These are phyloP conservation scores for Krasilnikovozyma curviuscula DNA, from an alignment of 768 basidiomycete species.

Conservation along the genomic window DNA sequence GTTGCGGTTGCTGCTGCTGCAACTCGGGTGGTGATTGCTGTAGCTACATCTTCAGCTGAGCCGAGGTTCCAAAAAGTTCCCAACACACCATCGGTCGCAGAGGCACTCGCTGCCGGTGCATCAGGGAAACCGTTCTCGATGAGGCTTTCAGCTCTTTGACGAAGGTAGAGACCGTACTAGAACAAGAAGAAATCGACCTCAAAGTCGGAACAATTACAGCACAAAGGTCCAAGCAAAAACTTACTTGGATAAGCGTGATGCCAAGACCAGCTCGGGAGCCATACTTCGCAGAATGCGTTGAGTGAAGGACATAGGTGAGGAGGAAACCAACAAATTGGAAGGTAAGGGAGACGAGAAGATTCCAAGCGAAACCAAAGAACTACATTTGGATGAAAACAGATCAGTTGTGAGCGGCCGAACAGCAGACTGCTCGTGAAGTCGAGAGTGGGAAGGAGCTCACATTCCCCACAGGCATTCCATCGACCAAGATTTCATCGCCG, in stretches of 20 bases:
- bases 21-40: neutral
- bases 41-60: neutral
- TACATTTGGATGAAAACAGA: slow-evolving; percentile 28
- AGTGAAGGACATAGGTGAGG: slow-evolving; percentile 67
- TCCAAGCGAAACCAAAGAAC: slow-evolving; percentile 60
- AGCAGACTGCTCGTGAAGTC: slow-evolving; percentile 25
- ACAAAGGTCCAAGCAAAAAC: too few relatives aligned
- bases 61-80: neutral
- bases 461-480: slow-evolving; percentile 72
- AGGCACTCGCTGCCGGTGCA: slow-evolving; percentile 14
- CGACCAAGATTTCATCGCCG: slow-evolving; percentile 58
- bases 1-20: neutral
- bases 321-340: slow-evolving; percentile 78
- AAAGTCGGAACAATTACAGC: too few relatives aligned
- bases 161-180: slow-evolving; percentile 69
- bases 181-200: too few relatives aligned
- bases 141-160: slow-evolving; percentile 31
- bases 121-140: slow-evolving; percentile 20
- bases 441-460: slow-evolving; percentile 25
- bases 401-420: slow-evolving; percentile 3
- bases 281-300: slow-evolving; percentile 75
- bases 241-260: slow-evolving; percentile 78
- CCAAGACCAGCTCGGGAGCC: slow-evolving; percentile 92
- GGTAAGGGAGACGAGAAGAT: slow-evolving; percentile 71
- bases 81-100: neutral